These are phyloP conservation scores for Debaryomyces udenii DNA, from an alignment of 1,139 yeast species.

Conservation along the genomic window DNA sequence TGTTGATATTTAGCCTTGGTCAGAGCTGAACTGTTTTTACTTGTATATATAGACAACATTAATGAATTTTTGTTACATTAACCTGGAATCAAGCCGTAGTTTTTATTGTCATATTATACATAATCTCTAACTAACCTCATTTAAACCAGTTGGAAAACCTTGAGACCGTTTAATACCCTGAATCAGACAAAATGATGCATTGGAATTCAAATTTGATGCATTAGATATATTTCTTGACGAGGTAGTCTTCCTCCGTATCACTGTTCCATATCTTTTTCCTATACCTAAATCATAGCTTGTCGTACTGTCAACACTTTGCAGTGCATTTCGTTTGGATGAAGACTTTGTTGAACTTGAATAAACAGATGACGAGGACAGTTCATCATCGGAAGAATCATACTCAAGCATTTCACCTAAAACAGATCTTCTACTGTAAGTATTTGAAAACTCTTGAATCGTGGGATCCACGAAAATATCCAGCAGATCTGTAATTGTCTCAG, in stretches of 20 bases:
- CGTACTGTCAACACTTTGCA: slow-evolving; percentile 12
- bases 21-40: slow-evolving; percentile 13
- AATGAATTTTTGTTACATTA: slow-evolving; percentile 6
- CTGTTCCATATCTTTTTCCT: slow-evolving; percentile 26
- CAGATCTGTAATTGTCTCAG: slow-evolving; percentile 14
- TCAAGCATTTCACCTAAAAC: slow-evolving; percentile 53
- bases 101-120: not conserved
- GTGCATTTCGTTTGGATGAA: not conserved
- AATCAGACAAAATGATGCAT: slow-evolving; percentile 14
- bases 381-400: slow-evolving; percentile 44
- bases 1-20: slow-evolving; percentile 1
- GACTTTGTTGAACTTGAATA: slow-evolving; percentile 1
- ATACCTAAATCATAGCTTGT: slow-evolving; percentile 20
- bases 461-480: slow-evolving; percentile 20
- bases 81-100: not conserved
- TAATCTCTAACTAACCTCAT: slow-evolving; percentile 16
- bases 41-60: slow-evolving; percentile 19
- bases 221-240: not conserved
- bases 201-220: slow-evolving; percentile 17
- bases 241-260: slow-evolving; percentile 12
- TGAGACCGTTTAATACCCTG: slow-evolving; percentile 25
- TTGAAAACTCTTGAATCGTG: slow-evolving; percentile 27
- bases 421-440: slow-evolving; percentile 38
- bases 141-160: slow-evolving; percentile 20
- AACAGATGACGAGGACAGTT: slow-evolving; percentile 10